Conservation (phyloP, 23 red algal species). For the Agarophyton chilense region DNA sequence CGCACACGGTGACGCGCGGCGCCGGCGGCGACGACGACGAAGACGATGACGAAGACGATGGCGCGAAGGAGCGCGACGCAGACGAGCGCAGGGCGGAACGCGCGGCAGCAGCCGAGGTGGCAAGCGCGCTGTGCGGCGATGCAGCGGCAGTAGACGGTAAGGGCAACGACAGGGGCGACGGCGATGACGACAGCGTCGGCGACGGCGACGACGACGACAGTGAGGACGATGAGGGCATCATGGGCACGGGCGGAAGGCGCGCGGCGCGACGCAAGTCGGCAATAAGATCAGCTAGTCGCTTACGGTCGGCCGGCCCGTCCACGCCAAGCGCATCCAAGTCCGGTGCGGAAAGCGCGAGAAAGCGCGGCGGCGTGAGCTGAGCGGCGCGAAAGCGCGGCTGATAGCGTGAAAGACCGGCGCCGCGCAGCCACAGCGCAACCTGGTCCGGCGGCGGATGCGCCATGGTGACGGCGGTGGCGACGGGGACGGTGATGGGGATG, state of each 20-base stretch:
- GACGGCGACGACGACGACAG: not conserved
- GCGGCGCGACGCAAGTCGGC: constrained; percentile 19
- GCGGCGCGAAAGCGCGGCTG: constrained; percentile 58
- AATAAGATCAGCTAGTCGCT: constrained; percentile 62
- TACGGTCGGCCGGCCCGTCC: constrained; percentile 64
- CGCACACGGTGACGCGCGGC: constrained; percentile 69
- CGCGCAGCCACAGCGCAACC: constrained; percentile 55
- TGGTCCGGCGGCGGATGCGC: constrained; percentile 1
- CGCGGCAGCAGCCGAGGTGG: constrained; percentile 2
- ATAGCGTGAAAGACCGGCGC: constrained; percentile 69
- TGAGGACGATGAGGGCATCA: not conserved
- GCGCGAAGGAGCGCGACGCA: not conserved
- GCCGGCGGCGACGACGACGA: no score
- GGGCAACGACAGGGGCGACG: not conserved
- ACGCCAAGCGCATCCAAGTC: constrained; percentile 58
- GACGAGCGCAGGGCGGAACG: not conserved
- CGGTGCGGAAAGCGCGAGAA: constrained; percentile 33
- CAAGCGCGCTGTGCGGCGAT: not conserved
- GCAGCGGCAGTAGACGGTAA: not conserved
- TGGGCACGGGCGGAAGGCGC: not conserved
- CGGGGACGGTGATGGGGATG: not conserved
- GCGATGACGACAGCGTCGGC: not conserved
- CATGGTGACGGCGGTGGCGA: constrained; percentile 23
- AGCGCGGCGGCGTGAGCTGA: constrained; percentile 3
- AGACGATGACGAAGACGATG: no score